These are phyloP conservation scores for Yamadazyma atlantica DNA, from an alignment of 1,139 yeast genomes.

Conservation along the genomic window DNA sequence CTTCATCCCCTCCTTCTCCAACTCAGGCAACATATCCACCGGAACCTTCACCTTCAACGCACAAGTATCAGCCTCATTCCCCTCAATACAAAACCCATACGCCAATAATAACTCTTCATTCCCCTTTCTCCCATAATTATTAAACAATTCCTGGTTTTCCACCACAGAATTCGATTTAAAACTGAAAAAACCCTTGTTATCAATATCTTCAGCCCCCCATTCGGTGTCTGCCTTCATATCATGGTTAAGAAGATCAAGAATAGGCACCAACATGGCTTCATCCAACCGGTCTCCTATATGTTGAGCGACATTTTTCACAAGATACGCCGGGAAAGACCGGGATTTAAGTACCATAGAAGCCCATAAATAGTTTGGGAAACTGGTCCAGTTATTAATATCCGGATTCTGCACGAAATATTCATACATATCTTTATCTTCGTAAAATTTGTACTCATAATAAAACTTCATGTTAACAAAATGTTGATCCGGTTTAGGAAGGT, in stretches of 20 bases:
- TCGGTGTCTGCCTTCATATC: constrained; percentile 57
- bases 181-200: constrained; percentile 19
- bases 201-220: constrained; percentile 48
- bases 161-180: constrained; percentile 27
- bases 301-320: constrained; percentile 26
- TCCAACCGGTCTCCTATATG: constrained; percentile 28
- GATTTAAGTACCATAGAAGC: constrained; percentile 68
- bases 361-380: constrained; percentile 72
- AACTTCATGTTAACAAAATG: constrained; percentile 47
- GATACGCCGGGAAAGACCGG: constrained; percentile 72
- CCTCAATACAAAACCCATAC: constrained; percentile 67
- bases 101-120: constrained; percentile 70
- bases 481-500: constrained; percentile 27
- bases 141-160: constrained; percentile 54
- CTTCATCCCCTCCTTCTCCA: constrained; percentile 39
- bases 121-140: constrained; percentile 85
- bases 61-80: constrained; percentile 63
- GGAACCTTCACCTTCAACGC: constrained; percentile 57
- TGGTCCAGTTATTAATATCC: constrained; percentile 50
- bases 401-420: constrained; percentile 24
- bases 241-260: constrained; percentile 79
- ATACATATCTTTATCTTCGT: constrained; percentile 37
- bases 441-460: constrained; percentile 48
- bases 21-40: constrained; percentile 26
- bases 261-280: constrained; percentile 72